Base-by-base conservation (phyloP, 257 asterid species). In the Thymus quinquecostatus region DNA sequence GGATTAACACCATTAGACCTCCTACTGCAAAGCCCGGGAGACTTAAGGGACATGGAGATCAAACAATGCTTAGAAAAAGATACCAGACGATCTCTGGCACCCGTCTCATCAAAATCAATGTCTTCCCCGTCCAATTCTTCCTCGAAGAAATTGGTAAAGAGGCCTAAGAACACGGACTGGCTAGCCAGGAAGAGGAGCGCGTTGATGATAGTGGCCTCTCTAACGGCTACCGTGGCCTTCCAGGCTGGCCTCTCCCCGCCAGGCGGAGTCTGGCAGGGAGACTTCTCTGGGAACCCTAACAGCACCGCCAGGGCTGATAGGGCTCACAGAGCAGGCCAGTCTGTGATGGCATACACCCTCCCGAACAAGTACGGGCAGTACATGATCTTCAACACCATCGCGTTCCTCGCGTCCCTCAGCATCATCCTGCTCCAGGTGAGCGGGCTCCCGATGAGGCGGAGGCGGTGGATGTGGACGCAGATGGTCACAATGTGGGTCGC, bases 401-500 rank as follows among this genome's bases (percentile, higher is more conserved):
- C 71, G 3, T 82, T 82, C 71, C 66, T 79, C 29, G 74, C 84
- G 27, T 82, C 84, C 0, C 67, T 82, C 11, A 77, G 82, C 54
- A 60, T 70, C 36, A 77, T 82, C 60, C 60, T 82, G 34, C 65
- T 82, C 5, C 80, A 79, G 1, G 79, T 82, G 8, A 82, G 84
- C 2, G 87, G 87, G 5, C 57, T 82, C 21, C 87, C 87, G 0
- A 49, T 82, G 38, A 79, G 77, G 34, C 58, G 59, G 34, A 66
- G 73, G 64, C 12, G 75, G 8, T 77, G 73, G 63, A 77, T 77
- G 80, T 80, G 81, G 79, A 66, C 82, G 27, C 80, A 74, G 44
- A 80, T 80, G 87, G 55, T 83, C 56, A 83, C 64, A 0, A 74
- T 83, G 65, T 77, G 85, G 85, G 44, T 80, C 2, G 85, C 87